A percentile compares a stretch with the other conserved stretches of the same genome.
phyloP scores from a whole-genome alignment of 1,139 yeast genomes.

The Candida sanyaensis region DNA sequence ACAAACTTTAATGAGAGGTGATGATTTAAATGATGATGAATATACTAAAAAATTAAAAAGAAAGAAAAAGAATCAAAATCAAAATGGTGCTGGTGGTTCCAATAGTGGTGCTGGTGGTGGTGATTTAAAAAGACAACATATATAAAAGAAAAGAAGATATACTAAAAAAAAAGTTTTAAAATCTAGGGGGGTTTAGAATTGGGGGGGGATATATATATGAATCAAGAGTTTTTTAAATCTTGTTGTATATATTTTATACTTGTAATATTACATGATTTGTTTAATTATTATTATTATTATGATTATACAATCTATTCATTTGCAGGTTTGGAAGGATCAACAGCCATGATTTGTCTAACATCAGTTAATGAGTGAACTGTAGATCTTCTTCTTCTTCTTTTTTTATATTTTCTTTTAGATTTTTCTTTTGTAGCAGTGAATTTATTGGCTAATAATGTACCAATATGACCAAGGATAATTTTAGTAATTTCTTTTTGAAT shows the following conservation, averaged over 20 bases:
- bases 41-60: constrained; percentile 33
- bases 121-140: constrained; percentile 42
- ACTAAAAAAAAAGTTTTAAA: neutral
- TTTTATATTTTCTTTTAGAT: constrained; percentile 8
- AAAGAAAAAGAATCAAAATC: constrained; percentile 27
- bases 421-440: constrained; percentile 29
- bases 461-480: constrained; percentile 58
- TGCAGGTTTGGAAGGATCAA: neutral
- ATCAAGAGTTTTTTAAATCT: neutral
- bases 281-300: neutral
- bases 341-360: neutral
- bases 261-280: neutral
- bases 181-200: neutral
- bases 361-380: constrained; percentile 1
- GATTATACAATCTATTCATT: too few relatives aligned
- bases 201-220: neutral
- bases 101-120: constrained; percentile 18
- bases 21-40: constrained; percentile 47
- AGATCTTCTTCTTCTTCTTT: constrained; percentile 10
- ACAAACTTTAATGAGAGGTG: constrained; percentile 45
- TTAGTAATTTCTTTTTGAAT: constrained; percentile 54
- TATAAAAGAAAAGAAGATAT: constrained; percentile 12
- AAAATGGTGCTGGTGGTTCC: constrained; percentile 21
- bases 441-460: constrained; percentile 59
- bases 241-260: neutral